phyloP scores from a whole-genome alignment of 768 basidiomycete genomes.

The Psilocybe subaeruginosa region DNA sequence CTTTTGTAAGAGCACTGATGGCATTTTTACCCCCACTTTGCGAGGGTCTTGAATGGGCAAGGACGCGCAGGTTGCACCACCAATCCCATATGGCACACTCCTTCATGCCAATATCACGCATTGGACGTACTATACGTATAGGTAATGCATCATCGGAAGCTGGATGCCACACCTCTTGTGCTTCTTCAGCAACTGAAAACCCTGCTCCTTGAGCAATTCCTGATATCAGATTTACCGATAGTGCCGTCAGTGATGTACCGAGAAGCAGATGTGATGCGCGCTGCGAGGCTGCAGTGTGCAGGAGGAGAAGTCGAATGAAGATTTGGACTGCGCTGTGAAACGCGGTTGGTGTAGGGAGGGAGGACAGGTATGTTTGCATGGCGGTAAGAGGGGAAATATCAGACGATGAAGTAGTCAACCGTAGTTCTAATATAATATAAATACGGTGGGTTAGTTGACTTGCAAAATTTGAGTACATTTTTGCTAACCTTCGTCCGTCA shows the following conservation, averaged over 20 bases:
- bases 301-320: slow-evolving; percentile 67
- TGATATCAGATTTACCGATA: slow-evolving; percentile 76
- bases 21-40: slow-evolving; percentile 56
- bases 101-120: slow-evolving; percentile 76
- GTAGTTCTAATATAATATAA: slow-evolving; percentile 28
- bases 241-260: slow-evolving; percentile 78
- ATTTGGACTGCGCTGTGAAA: slow-evolving; percentile 58
- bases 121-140: slow-evolving; percentile 64
- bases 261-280: slow-evolving; percentile 77
- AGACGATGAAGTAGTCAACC: slow-evolving; percentile 27
- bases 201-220: slow-evolving; percentile 79
- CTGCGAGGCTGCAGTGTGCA: slow-evolving; percentile 62
- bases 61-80: slow-evolving; percentile 63
- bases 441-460: too few relatives aligned
- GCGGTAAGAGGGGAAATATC: slow-evolving; percentile 29
- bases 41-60: slow-evolving; percentile 31
- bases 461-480: not conserved
- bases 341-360: slow-evolving; percentile 78
- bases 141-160: slow-evolving; percentile 12
- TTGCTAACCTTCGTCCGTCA: slow-evolving; percentile 55
- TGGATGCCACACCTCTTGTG: slow-evolving; percentile 71
- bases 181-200: slow-evolving; percentile 67
- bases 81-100: slow-evolving; percentile 80
- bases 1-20: slow-evolving; percentile 70
- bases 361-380: slow-evolving; percentile 56